Conservation (phyloP, 352 stramenopile genomes). For the Globisporangium camurandrum region DNA sequence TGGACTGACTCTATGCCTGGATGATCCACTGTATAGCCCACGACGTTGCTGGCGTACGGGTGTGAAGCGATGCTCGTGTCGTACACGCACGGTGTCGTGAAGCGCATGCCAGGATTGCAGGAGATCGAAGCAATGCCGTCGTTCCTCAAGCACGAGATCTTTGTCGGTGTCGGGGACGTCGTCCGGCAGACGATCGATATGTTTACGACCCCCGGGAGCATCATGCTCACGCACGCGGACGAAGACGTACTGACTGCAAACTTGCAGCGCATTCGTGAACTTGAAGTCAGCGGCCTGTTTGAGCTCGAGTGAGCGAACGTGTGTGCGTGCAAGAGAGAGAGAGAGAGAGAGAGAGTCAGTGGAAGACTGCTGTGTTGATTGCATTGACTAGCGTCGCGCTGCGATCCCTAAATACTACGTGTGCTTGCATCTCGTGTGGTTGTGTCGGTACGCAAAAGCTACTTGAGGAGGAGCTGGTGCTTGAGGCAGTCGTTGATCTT, state of each 20-base stretch:
- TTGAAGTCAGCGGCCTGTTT: constrained; percentile 70
- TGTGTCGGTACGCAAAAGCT: neutral
- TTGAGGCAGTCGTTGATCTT: constrained; percentile 63
- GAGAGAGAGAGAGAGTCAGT: neutral
- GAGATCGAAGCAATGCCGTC: constrained; percentile 89
- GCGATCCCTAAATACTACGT: neutral
- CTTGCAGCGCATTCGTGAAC: constrained; percentile 86
- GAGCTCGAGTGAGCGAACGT: constrained; percentile 36
- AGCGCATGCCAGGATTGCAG: constrained; percentile 82
- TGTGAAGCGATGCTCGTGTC: constrained; percentile 92
- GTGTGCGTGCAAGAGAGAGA: neutral
- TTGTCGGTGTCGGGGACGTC: constrained; percentile 70
- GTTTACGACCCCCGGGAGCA: constrained; percentile 91
- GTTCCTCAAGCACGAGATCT: constrained; percentile 90
- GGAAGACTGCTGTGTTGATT: neutral
- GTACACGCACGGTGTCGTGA: constrained; percentile 89
- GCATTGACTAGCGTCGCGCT: neutral
- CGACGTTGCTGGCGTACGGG: constrained; percentile 72
- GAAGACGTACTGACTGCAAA: constrained; percentile 77
- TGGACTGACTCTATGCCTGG: neutral
- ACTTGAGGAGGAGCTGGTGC: constrained; percentile 39
- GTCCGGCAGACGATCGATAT: constrained; percentile 92
- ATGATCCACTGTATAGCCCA: constrained; percentile 23
- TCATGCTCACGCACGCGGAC: constrained; percentile 91
- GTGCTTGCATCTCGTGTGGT: neutral